These are phyloP conservation scores for Favolaschia claudopus DNA, from an alignment of 768 basidiomycete species.

Conservation along the genomic window DNA sequence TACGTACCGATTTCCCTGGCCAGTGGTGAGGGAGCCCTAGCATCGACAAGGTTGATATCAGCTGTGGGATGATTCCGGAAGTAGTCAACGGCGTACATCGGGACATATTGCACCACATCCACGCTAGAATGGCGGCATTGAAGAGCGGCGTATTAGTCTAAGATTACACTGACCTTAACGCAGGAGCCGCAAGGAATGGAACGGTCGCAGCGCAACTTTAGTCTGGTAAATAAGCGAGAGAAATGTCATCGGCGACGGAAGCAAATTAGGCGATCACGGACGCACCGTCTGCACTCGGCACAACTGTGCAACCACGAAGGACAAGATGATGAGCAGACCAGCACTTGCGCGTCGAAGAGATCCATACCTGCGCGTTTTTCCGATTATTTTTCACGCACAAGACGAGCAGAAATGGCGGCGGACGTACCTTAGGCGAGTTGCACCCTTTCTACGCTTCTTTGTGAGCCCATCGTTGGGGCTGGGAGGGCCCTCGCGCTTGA, in stretches of 20 bases:
- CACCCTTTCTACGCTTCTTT: slow-evolving; percentile 74
- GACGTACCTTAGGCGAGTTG: slow-evolving; percentile 78
- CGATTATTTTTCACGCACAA: too few relatives aligned
- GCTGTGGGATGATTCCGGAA: slow-evolving; percentile 16
- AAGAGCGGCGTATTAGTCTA: background rate
- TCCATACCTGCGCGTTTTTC: too few relatives aligned
- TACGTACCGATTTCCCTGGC: slow-evolving; percentile 78
- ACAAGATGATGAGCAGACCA: too few relatives aligned
- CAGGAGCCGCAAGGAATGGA: slow-evolving; percentile 81
- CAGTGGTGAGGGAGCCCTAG: slow-evolving; percentile 80
- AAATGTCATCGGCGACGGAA: slow-evolving; percentile 15
- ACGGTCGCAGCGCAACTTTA: slow-evolving; percentile 80
- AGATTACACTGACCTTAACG: slow-evolving; percentile 63
- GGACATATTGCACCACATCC: slow-evolving; percentile 86
- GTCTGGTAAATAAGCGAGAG: slow-evolving; percentile 45
- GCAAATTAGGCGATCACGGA: slow-evolving; percentile 9
- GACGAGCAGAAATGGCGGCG: too few relatives aligned
- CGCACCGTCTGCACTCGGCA: slow-evolving; percentile 79
- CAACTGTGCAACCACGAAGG: too few relatives aligned
- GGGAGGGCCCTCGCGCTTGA: slow-evolving; percentile 35
- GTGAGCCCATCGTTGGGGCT: slow-evolving; percentile 38
- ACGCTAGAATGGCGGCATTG: slow-evolving; percentile 47
- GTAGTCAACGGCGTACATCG: slow-evolving; percentile 58
- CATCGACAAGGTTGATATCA: too few relatives aligned
- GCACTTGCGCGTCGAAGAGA: too few relatives aligned